Evolutionary conservation across 139 green algal genomes (phyloP), one percentile per base, ranked within the genome.

Genomic region (Pleodorina starrii): DNA sequence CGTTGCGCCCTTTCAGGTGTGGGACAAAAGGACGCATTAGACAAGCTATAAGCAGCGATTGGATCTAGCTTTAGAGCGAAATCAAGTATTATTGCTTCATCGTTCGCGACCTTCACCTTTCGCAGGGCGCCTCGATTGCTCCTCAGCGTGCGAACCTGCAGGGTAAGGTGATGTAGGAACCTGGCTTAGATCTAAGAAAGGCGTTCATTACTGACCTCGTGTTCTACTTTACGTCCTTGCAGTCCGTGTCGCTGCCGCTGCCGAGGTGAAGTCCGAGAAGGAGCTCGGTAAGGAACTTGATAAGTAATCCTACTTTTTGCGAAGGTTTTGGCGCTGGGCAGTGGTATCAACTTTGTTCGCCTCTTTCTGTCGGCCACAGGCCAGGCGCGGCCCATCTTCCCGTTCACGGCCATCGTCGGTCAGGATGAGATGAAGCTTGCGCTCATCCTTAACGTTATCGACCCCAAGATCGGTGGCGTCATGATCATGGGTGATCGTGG

Each of bases 341-440:
- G 3, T 66, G 54, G n/a, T n/a, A n/a, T n/a, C n/a, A n/a, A n/a
- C n/a, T n/a, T n/a, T n/a, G n/a, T n/a, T n/a, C 48, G 48, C 10
- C 48, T 10, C n/a, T 48, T 43, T 1, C 3, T 2, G 66, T 2
- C n/a, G 42, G 14, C 36, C 69, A 57, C 68, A 88, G 92, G 90
- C 74, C 80, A 93, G 75, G 92, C 92, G 1, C 87, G 92, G 9
- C 92, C 92, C 84, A 93, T 95, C 74, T 98, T 98, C 87, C 97
- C 97, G 16, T 98, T 99, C 91, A 95, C 94, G 14, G 92, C 94
- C 48, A 93, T 99, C 72, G 96, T 97, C 38, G 97, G 95, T 0
- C 97, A 99, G 93, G 95, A 98, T 40, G 97, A 99, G 81, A 97
- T 99, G 95, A 98, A 98, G 93, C 90, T 98, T 6, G 97, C 96